These are phyloP conservation scores for Hericium rajendrae DNA, from an alignment of 768 basidiomycete genomes.

Conservation along the genomic window DNA sequence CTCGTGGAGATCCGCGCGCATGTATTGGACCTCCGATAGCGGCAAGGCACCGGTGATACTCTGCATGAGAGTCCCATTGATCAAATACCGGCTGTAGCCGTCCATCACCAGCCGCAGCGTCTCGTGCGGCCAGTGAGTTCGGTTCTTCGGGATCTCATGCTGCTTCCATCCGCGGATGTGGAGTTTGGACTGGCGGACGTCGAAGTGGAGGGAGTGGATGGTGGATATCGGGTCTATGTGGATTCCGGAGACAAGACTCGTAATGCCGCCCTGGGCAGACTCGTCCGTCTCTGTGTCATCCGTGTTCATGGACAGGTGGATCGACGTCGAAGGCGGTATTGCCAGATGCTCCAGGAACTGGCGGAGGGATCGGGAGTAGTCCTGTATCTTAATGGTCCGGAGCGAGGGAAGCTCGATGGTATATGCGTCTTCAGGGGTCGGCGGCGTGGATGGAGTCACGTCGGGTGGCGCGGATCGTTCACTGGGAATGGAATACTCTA, in stretches of 20 bases:
- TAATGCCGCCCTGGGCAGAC: not conserved
- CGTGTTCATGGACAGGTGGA: not conserved
- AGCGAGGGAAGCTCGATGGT: not conserved
- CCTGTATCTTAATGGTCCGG: not conserved
- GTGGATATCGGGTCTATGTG: not conserved
- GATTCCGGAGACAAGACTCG: not conserved
- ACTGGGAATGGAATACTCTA: not conserved
- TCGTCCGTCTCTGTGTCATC: not conserved
- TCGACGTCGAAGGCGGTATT: not conserved
- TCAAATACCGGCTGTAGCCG: not conserved
- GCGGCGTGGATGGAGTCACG: not conserved
- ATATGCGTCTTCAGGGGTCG: not conserved
- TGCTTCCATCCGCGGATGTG: not conserved
- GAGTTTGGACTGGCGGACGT: not conserved
- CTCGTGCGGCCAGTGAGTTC: not conserved
- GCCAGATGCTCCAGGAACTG: not conserved
- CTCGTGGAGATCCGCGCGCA: not conserved
- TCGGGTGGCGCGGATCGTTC: not conserved
- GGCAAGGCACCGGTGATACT: not conserved
- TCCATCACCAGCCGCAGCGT: not conserved
- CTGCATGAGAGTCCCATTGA: not conserved
- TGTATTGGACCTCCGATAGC: not conserved
- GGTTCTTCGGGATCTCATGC: not conserved
- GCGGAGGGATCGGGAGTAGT: not conserved
- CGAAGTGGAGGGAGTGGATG: not conserved